These are phyloP conservation scores for Epichloe sp. DNA, from an alignment of 2,329 filamentous ascomycete genomes.

Conservation along the genomic window DNA sequence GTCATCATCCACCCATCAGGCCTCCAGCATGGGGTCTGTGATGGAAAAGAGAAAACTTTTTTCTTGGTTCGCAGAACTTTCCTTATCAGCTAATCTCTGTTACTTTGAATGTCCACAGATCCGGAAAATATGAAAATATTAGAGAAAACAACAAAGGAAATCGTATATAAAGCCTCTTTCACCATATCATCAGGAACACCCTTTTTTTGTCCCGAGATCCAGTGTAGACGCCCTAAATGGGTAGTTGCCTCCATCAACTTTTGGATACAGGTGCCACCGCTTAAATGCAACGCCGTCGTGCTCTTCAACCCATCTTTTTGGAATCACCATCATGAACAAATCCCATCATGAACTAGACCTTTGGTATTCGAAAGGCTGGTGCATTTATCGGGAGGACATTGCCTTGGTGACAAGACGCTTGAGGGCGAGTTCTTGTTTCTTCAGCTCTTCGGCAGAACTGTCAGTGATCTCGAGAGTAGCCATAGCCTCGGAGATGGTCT, in stretches of 20 bases:
- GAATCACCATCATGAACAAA: constrained; percentile 1
- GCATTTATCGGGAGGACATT: constrained; percentile 74
- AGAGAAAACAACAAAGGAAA: constrained; percentile 10
- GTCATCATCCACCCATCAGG: constrained; percentile 16
- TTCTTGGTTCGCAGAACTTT: constrained; percentile 18
- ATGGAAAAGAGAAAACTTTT: constrained; percentile 15
- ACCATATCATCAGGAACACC: constrained; percentile 1
- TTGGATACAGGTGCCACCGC: constrained; percentile 5
- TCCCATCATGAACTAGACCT: neutral
- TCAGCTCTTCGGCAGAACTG: constrained; percentile 80
- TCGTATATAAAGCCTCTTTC: constrained; percentile 4
- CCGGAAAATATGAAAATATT: constrained; percentile 7
- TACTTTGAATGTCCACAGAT: constrained; percentile 19
- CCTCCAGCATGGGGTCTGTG: constrained; percentile 12
- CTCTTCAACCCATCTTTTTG: constrained; percentile 3
- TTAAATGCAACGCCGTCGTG: constrained; percentile 5
- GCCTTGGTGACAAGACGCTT: constrained; percentile 98
- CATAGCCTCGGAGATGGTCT: constrained; percentile 94
- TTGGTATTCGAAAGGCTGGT: neutral
- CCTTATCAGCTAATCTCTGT: constrained; percentile 13
- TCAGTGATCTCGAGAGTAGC: constrained; percentile 93
- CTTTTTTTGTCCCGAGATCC: constrained; percentile 1
- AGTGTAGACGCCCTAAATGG: constrained; percentile 3
- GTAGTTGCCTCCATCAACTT: constrained; percentile 2
- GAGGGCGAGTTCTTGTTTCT: constrained; percentile 98